Conservation (phyloP, 2,329 filamentous ascomycete species). For the Lachnellula arida region DNA sequence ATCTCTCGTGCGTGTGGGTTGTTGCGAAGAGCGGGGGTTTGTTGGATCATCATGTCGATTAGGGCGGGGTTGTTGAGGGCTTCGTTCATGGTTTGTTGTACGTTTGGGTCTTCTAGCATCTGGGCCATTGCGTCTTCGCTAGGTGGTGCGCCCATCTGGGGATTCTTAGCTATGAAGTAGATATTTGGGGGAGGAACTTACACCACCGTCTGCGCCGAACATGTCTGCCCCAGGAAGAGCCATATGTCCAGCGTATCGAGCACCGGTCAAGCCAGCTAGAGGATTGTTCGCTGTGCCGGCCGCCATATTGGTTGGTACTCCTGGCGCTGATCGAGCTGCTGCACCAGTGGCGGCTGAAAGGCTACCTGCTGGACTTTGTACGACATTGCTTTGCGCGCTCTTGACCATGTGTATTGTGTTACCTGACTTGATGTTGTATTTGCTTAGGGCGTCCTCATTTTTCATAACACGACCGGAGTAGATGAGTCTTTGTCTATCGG, state of each 20-base stretch:
- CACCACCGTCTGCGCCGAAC: slow-evolving; percentile 92
- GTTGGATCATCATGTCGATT: slow-evolving; percentile 89
- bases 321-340: slow-evolving; percentile 47
- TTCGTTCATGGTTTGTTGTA: slow-evolving; percentile 85
- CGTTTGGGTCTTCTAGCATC: slow-evolving; percentile 84
- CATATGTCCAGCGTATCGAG: slow-evolving; percentile 87
- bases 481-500: slow-evolving; percentile 88
- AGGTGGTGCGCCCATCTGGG: slow-evolving; percentile 83
- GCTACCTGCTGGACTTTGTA: slow-evolving; percentile 46
- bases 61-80: slow-evolving; percentile 93
- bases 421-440: slow-evolving; percentile 92
- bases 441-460: slow-evolving; percentile 78
- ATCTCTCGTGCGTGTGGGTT: slow-evolving; percentile 74
- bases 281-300: slow-evolving; percentile 83
- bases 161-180: slow-evolving; percentile 22
- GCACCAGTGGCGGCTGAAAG: slow-evolving; percentile 39
- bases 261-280: slow-evolving; percentile 84
- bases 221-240: slow-evolving; percentile 81
- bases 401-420: slow-evolving; percentile 97
- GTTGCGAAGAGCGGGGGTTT: slow-evolving; percentile 76
- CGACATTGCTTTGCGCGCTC: slow-evolving; percentile 70
- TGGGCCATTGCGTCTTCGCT: slow-evolving; percentile 74
- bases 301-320: slow-evolving; percentile 72
- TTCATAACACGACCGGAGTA: slow-evolving; percentile 97
- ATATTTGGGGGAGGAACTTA: slow-evolving; percentile 46